phyloP scores from a whole-genome alignment of 371 early-diverging fungal species.

The Smittium culicis region DNA sequence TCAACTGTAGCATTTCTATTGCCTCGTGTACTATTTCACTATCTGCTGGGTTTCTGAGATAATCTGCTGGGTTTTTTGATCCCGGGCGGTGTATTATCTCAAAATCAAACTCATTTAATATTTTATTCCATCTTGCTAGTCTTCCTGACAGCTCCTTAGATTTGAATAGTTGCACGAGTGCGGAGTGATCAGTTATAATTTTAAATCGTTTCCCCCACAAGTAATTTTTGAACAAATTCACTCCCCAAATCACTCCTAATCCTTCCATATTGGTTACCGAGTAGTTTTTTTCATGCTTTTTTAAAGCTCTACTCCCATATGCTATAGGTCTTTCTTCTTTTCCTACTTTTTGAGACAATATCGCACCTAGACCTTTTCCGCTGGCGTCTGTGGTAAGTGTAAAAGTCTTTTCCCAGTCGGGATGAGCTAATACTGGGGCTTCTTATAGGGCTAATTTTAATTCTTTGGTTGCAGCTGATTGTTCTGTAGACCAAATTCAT shows the following conservation, averaged over 20 bases:
- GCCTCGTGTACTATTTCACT: no score
- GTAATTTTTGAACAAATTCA: no score
- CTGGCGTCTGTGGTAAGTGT: conserved; percentile 1
- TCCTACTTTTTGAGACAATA: conserved; percentile 2
- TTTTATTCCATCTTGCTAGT: no score
- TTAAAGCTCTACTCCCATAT: not conserved
- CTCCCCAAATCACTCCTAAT: not conserved
- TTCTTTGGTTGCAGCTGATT: not conserved
- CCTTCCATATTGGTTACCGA: conserved; percentile 11
- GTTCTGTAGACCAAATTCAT: conserved; percentile 2
- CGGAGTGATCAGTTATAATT: no score
- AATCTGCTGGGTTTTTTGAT: no score
- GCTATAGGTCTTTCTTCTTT: not conserved
- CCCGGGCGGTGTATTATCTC: no score
- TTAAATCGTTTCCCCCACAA: no score
- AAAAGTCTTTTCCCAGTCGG: not conserved
- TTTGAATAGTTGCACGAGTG: no score
- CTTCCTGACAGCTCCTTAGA: no score
- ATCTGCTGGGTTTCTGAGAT: no score
- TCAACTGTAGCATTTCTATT: no score
- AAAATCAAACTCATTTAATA: no score
- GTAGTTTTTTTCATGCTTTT: conserved; percentile 3
- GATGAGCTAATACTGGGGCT: conserved; percentile 8
- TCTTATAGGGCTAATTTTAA: not conserved
- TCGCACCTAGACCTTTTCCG: not conserved